Percentiles rank a stretch among this genome's conserved stretches.
Conservation (phyloP, 192 early-diverging fungal species). For the Mortierella antarctica region DNA sequence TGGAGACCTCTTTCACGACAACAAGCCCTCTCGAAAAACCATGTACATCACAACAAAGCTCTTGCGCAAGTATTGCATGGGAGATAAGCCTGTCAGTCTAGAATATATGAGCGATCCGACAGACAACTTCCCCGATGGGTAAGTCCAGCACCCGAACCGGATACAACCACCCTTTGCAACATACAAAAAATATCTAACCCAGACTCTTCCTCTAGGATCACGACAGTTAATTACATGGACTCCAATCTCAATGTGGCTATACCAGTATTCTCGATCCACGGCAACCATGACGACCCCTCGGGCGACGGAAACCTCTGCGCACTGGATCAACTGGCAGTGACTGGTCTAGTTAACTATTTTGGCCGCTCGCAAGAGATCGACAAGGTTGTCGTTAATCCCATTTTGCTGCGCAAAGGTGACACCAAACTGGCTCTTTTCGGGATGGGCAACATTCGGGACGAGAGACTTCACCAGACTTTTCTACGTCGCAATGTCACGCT, state of each 20-base stretch:
- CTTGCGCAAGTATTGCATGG: constrained; percentile 75
- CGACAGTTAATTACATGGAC: constrained; percentile 87
- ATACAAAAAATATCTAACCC: not conserved
- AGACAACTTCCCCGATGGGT: constrained; percentile 74
- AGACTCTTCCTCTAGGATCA: constrained; percentile 17
- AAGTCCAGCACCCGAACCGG: not conserved
- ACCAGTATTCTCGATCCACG: constrained; percentile 96
- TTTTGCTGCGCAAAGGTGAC: constrained; percentile 83
- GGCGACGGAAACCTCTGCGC: constrained; percentile 87
- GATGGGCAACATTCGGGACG: constrained; percentile 93
- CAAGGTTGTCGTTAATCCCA: constrained; percentile 80
- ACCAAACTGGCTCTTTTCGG: constrained; percentile 88
- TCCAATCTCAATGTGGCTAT: constrained; percentile 86
- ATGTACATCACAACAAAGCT: constrained; percentile 77
- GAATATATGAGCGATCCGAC: constrained; percentile 83
- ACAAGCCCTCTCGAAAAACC: constrained; percentile 85
- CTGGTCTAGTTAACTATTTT: constrained; percentile 95
- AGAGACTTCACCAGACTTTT: constrained; percentile 86
- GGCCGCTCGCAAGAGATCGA: constrained; percentile 80
- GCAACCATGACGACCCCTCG: constrained; percentile 96
- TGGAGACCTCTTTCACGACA: constrained; percentile 97
- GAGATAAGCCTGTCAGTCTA: constrained; percentile 72
- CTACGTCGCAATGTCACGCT: constrained; percentile 75
- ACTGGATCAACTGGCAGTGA: constrained; percentile 80
- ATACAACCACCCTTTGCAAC: not conserved